Evolutionary conservation across 768 basidiomycete genomes (phyloP), one percentile per base, ranked within the genome.

Genomic region (Coprinellus micaceus): DNA sequence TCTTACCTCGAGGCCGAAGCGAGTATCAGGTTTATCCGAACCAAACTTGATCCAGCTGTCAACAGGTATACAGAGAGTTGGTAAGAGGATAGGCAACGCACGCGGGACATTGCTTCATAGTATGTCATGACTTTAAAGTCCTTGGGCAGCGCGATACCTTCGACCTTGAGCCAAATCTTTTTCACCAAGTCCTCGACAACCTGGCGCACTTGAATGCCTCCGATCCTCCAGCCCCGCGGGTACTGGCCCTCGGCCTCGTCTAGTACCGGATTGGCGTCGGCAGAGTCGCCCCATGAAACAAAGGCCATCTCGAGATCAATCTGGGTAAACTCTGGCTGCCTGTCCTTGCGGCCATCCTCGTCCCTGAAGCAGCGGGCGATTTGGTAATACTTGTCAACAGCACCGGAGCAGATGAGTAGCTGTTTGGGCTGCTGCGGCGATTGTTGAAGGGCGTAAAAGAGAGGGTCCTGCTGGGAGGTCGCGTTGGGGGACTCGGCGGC

Each of bases 391-490:
- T 81, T 84, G 66, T 93, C 89, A n/a, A 95, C 79, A 2, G 80
- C 85, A 17, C 94, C 95, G 9, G 94, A 96, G 59, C 88, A 87
- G 22, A 97, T 89, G 54, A 98, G 79, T 4, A 97, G 77, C 67
- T 97, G 95, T 69, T 97, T 98, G 2, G 94, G 93, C 70, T 96
- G 94, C 68, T 98, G 95, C 2, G 95, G 95, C 0, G 94, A 97
- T 71, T 97, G 95, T 11, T 91, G 85, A 48, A 97, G 80, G 0
- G 95, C 91, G 69, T 94, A 97, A 67, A 96, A 97, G 36, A 79
- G 72, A 39, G 78, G 75, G 41, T 66, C 63, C 13, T 33, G 33
- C 33, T 59, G 54, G 28, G 58, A 57, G 43, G 60, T 33, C 37
- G 50, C 21, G 56, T 61, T 57, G 64, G 33, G 13, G 33, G 62